Conservation (phyloP, 2,329 filamentous ascomycete species). For the Ceratocystis destructans region DNA sequence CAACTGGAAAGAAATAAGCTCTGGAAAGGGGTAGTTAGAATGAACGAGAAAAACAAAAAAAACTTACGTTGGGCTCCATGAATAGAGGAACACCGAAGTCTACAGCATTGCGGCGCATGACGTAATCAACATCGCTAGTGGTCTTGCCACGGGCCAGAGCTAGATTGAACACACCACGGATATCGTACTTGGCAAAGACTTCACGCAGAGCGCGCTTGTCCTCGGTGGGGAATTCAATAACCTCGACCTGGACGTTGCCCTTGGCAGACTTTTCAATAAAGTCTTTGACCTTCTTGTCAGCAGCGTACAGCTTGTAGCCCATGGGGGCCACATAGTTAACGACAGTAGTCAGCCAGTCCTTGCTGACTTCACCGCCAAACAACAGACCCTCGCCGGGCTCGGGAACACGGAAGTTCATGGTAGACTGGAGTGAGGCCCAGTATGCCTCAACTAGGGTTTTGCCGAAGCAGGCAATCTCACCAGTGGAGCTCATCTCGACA, state of each 20-base stretch:
- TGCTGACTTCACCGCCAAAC: conserved; percentile 70
- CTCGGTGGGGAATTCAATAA: conserved; percentile 92
- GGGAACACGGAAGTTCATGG: conserved; percentile 89
- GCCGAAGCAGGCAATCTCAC: conserved; percentile 97
- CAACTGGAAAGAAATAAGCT: not conserved
- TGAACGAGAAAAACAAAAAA: not conserved
- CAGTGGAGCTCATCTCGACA: conserved; percentile 93
- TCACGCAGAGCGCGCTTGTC: conserved; percentile 91
- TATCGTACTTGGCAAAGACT: conserved; percentile 94
- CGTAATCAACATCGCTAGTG: conserved; percentile 83
- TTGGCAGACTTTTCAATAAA: conserved; percentile 63
- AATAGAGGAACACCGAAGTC: conserved; percentile 97
- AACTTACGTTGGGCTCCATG: conserved; percentile 88
- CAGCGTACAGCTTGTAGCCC: conserved; percentile 88
- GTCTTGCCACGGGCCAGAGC: conserved; percentile 73
- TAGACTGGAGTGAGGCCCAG: conserved; percentile 90
- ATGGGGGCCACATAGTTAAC: conserved; percentile 79
- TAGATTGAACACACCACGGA: conserved; percentile 90
- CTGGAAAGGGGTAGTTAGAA: not conserved
- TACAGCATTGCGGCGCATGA: conserved; percentile 88
- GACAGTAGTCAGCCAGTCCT: conserved; percentile 59
- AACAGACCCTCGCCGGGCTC: conserved; percentile 90
- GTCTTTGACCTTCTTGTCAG: conserved; percentile 64
- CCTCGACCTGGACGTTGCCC: conserved; percentile 57
- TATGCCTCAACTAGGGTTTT: conserved; percentile 93